Conservation (phyloP, 345 rosid genomes). For the Ricinus communis region DNA sequence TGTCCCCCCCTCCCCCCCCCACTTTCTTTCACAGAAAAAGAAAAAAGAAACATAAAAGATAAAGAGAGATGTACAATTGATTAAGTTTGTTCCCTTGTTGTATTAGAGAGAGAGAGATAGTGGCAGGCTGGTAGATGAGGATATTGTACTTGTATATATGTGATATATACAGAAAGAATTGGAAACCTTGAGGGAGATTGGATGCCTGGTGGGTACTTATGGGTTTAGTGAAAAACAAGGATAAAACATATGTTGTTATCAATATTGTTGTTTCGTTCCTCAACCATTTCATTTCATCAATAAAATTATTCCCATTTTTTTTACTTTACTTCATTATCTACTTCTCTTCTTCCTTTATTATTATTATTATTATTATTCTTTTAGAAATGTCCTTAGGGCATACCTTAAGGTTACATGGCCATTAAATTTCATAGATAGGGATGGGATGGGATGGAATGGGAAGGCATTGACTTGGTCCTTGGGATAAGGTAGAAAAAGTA, state of each 20-base stretch:
- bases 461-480: slow-evolving; percentile 7
- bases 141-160: slow-evolving; percentile 53
- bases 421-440: too few relatives aligned
- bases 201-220: slow-evolving; percentile 49
- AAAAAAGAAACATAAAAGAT: too few relatives aligned
- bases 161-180: slow-evolving; percentile 48
- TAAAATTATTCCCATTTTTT: slow-evolving; percentile 40
- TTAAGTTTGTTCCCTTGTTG: slow-evolving; percentile 27
- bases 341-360: background rate
- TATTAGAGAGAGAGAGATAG: slow-evolving; percentile 28
- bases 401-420: too few relatives aligned
- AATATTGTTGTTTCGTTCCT: slow-evolving; percentile 39
- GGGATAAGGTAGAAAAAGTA: slow-evolving; percentile 4
- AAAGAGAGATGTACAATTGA: slow-evolving; percentile 41
- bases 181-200: slow-evolving; percentile 46
- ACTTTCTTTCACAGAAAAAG: slow-evolving; percentile 17
- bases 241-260: slow-evolving; percentile 40
- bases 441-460: too few relatives aligned
- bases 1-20: slow-evolving; percentile 34
- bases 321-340: background rate
- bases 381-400: too few relatives aligned
- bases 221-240: slow-evolving; percentile 48
- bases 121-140: slow-evolving; percentile 45
- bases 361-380: background rate
- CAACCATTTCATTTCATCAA: slow-evolving; percentile 50